Evolutionary conservation across 1,284 basidiomycete species (phyloP).

Genomic region (Sphagnurus paluster): DNA sequence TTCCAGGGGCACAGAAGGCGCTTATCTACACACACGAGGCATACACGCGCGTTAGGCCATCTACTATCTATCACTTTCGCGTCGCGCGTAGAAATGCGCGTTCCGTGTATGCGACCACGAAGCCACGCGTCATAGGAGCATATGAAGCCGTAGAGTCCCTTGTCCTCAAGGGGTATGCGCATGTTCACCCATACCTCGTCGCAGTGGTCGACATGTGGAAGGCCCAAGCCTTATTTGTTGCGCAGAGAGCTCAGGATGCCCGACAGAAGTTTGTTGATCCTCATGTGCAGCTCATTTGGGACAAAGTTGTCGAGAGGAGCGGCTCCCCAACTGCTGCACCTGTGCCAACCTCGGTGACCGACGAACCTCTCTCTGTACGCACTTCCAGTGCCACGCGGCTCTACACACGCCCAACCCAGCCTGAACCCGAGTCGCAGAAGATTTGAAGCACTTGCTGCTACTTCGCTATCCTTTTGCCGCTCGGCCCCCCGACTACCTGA

Average conservation of each 20-base stretch:
- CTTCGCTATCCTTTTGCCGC: too few relatives aligned
- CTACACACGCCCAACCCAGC: too few relatives aligned
- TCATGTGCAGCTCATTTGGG: constrained; percentile 21
- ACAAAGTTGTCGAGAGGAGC: constrained; percentile 21
- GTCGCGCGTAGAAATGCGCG: neutral
- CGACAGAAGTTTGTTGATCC: constrained; percentile 21
- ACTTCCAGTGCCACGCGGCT: too few relatives aligned
- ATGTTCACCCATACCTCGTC: constrained; percentile 6
- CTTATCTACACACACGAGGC: neutral
- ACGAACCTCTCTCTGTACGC: too few relatives aligned
- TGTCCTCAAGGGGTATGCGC: neutral
- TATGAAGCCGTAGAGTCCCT: constrained; percentile 7
- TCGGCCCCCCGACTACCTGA: too few relatives aligned
- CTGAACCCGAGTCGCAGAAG: too few relatives aligned
- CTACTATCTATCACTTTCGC: constrained; percentile 1
- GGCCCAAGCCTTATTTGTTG: neutral
- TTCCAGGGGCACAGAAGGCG: constrained; percentile 3
- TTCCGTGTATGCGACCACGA: constrained; percentile 1
- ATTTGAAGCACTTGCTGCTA: too few relatives aligned
- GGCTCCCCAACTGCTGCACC: too few relatives aligned
- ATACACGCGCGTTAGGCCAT: constrained; percentile 4
- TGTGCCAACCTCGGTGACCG: too few relatives aligned
- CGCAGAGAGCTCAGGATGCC: constrained; percentile 9
- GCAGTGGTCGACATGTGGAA: neutral
- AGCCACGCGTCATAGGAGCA: neutral